Base-by-base conservation (phyloP, 1,139 yeast species). In the Taphrina flavorubra region DNA sequence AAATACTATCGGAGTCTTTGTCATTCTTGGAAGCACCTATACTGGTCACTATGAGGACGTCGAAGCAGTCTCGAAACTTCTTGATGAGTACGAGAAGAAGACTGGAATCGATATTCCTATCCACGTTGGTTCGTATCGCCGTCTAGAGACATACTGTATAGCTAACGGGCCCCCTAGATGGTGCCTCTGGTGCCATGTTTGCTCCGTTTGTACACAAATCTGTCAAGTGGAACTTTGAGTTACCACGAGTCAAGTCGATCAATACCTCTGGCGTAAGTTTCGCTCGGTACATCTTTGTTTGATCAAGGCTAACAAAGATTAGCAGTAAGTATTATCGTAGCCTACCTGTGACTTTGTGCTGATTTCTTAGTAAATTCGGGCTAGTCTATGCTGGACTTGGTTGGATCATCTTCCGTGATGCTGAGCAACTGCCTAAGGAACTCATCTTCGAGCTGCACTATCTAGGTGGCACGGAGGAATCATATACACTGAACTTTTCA, bases 21-120 rank as follows among this genome's bases (percentile, higher is more conserved):
- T 89, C 34, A 91, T 92, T 76, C 77, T 91, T 75, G 97, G 97
- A 0, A 89, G 97, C 11, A 92, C 97, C 3, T 92, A 89, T 78
- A 92, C 97, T 6, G 97, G 97, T 68, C 91, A 92, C 65, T 91
- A 89, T 79, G 97, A 92, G 77, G 86, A 90, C 68, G 94, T 92
- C 59, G 83, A 80, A 71, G 80, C 81, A 47, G 86, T 91, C 59
- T 79, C 85, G 57, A 77, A 83, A 18, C 79, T 88, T 36, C 81
- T 92, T 72, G 94, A 89, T 76, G 85, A 87, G 69, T 83, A 85
- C 73, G 87, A 92, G 77, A 78, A 81, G 71, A 88, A 89, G 76
- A 86, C 83, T 6, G 96, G 96, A 1, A 73, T 81, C 71, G 84
- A 84, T 74, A 79, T 90, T 66, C 91, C 95, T 69, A 91, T 92